phyloP scores from a whole-genome alignment of 768 basidiomycete species.

The Suillus subaureus region DNA sequence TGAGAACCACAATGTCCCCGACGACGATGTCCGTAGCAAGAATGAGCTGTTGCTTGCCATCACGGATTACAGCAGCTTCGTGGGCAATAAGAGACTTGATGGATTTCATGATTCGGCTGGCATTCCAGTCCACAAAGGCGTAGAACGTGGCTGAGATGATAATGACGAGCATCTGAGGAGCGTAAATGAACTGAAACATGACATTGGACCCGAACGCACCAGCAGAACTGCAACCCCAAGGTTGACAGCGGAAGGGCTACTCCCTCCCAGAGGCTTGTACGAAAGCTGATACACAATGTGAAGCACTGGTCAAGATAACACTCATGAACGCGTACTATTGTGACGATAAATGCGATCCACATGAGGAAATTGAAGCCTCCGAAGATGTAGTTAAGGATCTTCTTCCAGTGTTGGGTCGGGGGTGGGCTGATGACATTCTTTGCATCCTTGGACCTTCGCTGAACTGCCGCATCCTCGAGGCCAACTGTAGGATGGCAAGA shows the following conservation, averaged over 20 bases:
- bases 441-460: slow-evolving; percentile 40
- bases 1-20: slow-evolving; percentile 55
- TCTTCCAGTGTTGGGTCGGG: slow-evolving; percentile 49
- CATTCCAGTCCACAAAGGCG: slow-evolving; percentile 52
- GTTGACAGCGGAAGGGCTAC: slow-evolving; percentile 43
- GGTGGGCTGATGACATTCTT: slow-evolving; percentile 54
- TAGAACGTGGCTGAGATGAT: slow-evolving; percentile 47
- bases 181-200: slow-evolving; percentile 13
- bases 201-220: slow-evolving; percentile 32
- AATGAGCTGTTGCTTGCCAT: slow-evolving; percentile 48
- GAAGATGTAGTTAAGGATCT: slow-evolving; percentile 54
- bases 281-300: slow-evolving; percentile 43
- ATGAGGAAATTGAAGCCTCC: slow-evolving; percentile 62
- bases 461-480: slow-evolving; percentile 48
- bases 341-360: slow-evolving; percentile 55
- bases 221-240: slow-evolving; percentile 55
- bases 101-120: slow-evolving; percentile 52
- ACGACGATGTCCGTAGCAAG: slow-evolving; percentile 59
- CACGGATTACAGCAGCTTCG: slow-evolving; percentile 56
- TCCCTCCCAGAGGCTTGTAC: slow-evolving; percentile 50
- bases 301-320: neutral
- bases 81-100: slow-evolving; percentile 63
- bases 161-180: slow-evolving; percentile 43
- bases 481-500: slow-evolving; percentile 45
- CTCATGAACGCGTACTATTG: slow-evolving; percentile 33